Conservation (phyloP, 148 eudicot genomes). For the Rhododendron ovatum region DNA sequence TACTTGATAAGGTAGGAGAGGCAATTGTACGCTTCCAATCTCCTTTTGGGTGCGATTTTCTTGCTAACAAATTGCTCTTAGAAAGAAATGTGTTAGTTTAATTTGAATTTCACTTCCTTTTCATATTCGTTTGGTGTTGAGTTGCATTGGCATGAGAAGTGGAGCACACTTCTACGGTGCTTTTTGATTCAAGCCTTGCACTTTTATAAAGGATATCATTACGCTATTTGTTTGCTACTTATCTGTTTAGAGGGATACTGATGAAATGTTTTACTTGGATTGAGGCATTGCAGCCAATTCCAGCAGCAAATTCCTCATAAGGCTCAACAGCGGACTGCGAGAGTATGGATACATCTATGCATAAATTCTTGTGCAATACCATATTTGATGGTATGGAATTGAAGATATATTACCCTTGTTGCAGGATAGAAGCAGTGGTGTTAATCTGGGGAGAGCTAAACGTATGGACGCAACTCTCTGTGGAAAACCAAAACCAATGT, state of each 20-base stretch:
- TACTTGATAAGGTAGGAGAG: not conserved
- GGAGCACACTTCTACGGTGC: not conserved
- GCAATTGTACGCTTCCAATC: not conserved
- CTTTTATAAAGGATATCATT: not conserved
- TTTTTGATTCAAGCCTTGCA: not conserved
- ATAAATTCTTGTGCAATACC: not conserved
- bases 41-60: not conserved
- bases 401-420: not conserved
- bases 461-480: not conserved
- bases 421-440: not conserved
- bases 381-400: not conserved
- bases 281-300: conserved; percentile 4
- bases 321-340: not conserved
- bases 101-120: not conserved
- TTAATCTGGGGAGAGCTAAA: not conserved
- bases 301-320: not conserved
- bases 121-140: not conserved
- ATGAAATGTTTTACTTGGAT: not conserved
- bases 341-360: conserved; percentile 5
- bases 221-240: not conserved
- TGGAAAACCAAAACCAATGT: not conserved
- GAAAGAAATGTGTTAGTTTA: not conserved
- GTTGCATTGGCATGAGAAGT: not conserved
- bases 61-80: not conserved
- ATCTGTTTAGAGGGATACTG: not conserved